Evolutionary conservation across 2,329 filamentous ascomycete genomes (phyloP).

Genomic region (Blastomyces silverae): DNA sequence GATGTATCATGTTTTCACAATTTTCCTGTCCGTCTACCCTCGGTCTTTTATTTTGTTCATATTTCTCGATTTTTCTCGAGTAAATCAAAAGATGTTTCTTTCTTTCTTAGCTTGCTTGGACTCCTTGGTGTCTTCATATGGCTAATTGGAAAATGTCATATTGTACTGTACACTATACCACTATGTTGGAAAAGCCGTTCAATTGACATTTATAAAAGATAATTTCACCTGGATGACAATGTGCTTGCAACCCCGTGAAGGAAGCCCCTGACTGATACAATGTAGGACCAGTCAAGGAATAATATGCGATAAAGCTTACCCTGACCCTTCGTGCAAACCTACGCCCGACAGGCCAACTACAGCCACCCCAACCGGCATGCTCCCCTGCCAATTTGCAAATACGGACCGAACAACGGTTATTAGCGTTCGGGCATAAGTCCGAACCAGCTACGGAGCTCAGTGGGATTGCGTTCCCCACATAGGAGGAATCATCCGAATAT

Average conservation of each 20-base stretch:
- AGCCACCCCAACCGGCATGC: background rate
- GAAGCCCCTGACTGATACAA: background rate
- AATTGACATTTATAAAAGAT: background rate
- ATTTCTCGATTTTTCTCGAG: background rate
- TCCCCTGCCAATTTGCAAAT: background rate
- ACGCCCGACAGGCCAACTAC: background rate
- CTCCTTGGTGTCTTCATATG: background rate
- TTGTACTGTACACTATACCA: conserved; percentile 6
- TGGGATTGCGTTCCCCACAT: background rate
- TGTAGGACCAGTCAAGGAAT: background rate
- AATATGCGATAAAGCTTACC: background rate
- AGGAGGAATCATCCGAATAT: background rate
- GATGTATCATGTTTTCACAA: background rate
- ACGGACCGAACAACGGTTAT: background rate
- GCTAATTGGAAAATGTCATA: conserved; percentile 12
- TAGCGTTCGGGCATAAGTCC: background rate
- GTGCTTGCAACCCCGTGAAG: background rate
- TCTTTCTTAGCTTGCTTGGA: background rate
- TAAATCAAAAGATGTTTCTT: conserved; percentile 11
- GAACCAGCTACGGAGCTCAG: background rate
- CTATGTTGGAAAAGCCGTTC: background rate
- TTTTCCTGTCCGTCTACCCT: background rate
- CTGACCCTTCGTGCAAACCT: too few relatives aligned
- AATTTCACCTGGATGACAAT: background rate
- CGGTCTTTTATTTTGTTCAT: background rate